These are phyloP conservation scores for Sporothrix protearum DNA, from an alignment of 2,329 filamentous ascomycete genomes.

Conservation along the genomic window DNA sequence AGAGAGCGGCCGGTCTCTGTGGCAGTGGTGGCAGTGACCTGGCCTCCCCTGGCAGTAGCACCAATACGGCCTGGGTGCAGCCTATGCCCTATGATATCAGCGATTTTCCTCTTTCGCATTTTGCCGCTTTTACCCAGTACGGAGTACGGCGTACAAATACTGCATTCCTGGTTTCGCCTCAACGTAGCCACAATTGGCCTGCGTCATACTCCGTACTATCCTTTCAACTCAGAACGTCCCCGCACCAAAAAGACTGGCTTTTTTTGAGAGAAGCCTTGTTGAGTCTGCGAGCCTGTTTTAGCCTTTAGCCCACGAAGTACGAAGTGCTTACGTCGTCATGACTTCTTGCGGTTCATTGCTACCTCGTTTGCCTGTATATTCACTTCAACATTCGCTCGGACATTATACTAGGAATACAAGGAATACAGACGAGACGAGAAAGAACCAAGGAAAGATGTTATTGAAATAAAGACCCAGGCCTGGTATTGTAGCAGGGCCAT, in stretches of 20 bases:
- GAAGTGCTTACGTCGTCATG: background rate
- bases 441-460: background rate
- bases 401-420: background rate
- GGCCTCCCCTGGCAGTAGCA: background rate
- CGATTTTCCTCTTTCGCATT: background rate
- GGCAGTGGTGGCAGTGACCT: background rate
- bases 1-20: background rate
- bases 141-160: too few relatives aligned
- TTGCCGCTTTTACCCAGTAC: too few relatives aligned
- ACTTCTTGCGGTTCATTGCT: background rate
- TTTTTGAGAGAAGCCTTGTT: background rate
- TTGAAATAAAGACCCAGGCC: background rate
- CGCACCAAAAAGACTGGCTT: background rate
- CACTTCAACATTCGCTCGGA: background rate
- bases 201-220: too few relatives aligned
- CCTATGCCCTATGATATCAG: constrained; percentile 17
- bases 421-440: background rate
- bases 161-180: background rate
- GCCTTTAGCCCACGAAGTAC: too few relatives aligned
- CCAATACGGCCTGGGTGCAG: background rate
- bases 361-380: too few relatives aligned
- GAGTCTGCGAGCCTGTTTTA: background rate
- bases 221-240: too few relatives aligned
- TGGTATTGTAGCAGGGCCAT: background rate
- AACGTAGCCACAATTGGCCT: background rate